Percentiles rank a stretch among this genome's conserved stretches.
These are phyloP conservation scores for Rhodotorula paludigena DNA, from an alignment of 768 basidiomycete species.

Conservation along the genomic window DNA sequence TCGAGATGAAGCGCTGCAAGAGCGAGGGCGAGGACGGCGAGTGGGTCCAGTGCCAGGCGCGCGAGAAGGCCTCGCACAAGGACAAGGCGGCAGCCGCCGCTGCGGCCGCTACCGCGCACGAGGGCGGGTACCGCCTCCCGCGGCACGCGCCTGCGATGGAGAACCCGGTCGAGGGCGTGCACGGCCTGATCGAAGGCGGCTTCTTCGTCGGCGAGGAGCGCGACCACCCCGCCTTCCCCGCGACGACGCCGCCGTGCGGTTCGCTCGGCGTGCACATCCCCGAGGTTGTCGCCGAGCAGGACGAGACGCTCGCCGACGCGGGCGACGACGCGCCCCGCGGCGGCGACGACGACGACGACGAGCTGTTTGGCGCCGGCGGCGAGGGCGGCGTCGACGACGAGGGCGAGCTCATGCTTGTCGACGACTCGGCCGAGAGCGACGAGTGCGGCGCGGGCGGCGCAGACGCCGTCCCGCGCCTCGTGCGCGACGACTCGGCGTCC, in stretches of 20 bases:
- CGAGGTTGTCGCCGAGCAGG: slow-evolving; percentile 7
- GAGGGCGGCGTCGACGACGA: slow-evolving; percentile 12
- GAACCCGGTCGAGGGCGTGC: slow-evolving; percentile 38
- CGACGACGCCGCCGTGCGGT: background rate
- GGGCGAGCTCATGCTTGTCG: slow-evolving; percentile 20
- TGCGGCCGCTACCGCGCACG: background rate
- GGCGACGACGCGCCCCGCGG: slow-evolving; percentile 2
- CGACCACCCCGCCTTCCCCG: background rate
- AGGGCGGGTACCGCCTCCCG: slow-evolving; percentile 2
- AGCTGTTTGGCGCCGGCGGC: background rate
- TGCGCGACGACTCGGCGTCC: slow-evolving; percentile 3
- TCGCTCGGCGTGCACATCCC: slow-evolving; percentile 6
- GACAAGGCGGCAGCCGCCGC: slow-evolving; percentile 3
- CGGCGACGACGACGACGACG: slow-evolving; percentile 6
- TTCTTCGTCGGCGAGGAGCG: slow-evolving; percentile 34
- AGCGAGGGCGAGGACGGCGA: slow-evolving; percentile 27
- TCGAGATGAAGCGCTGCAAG: slow-evolving; percentile 34
- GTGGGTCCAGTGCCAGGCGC: slow-evolving; percentile 39
- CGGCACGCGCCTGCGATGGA: slow-evolving; percentile 24
- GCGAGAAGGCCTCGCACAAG: slow-evolving; percentile 1
- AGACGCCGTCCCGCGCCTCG: background rate
- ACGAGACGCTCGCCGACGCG: slow-evolving; percentile 10
- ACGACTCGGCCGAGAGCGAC: slow-evolving; percentile 24
- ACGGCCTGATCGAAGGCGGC: slow-evolving; percentile 34
- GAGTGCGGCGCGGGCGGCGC: background rate